phyloP scores from a whole-genome alignment of 2,329 filamentous ascomycete genomes.

The Colletotrichum nymphaeae region DNA sequence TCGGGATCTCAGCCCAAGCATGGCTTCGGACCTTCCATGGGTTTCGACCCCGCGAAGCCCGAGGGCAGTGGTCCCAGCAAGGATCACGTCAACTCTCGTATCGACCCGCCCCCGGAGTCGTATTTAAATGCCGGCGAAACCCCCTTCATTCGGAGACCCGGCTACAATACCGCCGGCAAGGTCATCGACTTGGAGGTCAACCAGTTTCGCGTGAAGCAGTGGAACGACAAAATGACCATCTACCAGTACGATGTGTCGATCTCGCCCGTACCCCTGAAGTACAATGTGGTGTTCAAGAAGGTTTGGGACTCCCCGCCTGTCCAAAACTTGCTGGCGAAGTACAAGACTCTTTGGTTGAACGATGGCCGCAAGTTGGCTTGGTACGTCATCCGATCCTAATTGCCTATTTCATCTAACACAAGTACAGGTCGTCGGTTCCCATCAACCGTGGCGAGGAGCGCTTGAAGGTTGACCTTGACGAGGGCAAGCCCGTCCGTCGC shows the following conservation, averaged over 20 bases:
- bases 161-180: conserved; percentile 69
- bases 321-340: conserved; percentile 62
- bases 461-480: conserved; percentile 78
- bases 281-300: conserved; percentile 75
- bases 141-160: conserved; percentile 60
- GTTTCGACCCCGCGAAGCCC: conserved; percentile 57
- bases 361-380: conserved; percentile 91
- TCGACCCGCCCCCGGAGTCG: conserved; percentile 70
- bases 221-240: conserved; percentile 69
- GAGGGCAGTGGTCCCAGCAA: conserved; percentile 38
- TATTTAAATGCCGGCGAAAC: conserved; percentile 50
- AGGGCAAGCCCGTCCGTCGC: conserved; percentile 60
- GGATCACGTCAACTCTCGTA: conserved; percentile 56
- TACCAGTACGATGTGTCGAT: conserved; percentile 87
- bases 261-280: conserved; percentile 71
- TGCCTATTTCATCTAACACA: conserved; percentile 29
- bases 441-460: conserved; percentile 61
- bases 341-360: conserved; percentile 71
- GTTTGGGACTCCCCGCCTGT: conserved; percentile 77
- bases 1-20: conserved; percentile 22
- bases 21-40: conserved; percentile 41
- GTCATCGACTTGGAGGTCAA: conserved; percentile 73
- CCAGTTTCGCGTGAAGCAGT: conserved; percentile 75
- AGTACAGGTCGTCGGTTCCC: conserved; percentile 49
- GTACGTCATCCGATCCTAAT: conserved; percentile 57